Conservation (phyloP, 306 rosid genomes). For the Trifolium fragiferum region DNA sequence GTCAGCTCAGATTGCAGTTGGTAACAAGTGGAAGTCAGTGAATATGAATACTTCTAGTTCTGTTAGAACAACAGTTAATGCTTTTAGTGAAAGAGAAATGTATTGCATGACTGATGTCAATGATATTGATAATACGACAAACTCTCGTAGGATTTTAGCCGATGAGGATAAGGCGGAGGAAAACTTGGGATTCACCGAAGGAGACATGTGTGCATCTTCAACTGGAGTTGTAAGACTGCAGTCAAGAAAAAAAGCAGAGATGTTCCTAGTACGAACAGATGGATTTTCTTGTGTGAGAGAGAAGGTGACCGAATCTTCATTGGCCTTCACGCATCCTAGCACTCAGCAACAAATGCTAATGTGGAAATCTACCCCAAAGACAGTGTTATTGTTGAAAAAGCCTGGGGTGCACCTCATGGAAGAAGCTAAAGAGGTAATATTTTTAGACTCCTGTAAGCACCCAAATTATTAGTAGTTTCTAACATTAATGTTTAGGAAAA, state of each 20-base stretch:
- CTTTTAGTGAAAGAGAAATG: conserved; percentile 52
- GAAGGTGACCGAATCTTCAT: conserved; percentile 90
- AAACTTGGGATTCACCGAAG: conserved; percentile 61
- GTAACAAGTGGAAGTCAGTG: conserved; percentile 49
- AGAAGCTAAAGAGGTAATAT: conserved; percentile 93
- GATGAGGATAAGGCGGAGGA: conserved; percentile 52
- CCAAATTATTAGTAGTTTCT: conserved; percentile 21
- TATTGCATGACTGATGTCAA: conserved; percentile 37
- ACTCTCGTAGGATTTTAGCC: conserved; percentile 46
- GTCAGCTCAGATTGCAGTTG: conserved; percentile 45
- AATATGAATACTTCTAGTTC: conserved; percentile 51
- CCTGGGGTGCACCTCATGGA: conserved; percentile 89
- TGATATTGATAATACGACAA: conserved; percentile 44
- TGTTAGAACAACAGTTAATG: conserved; percentile 49
- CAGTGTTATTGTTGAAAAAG: conserved; percentile 90
- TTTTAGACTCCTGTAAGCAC: conserved; percentile 20
- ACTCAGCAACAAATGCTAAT: conserved; percentile 99
- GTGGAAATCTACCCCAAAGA: conserved; percentile 97
- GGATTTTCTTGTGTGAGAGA: conserved; percentile 94
- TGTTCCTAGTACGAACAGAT: conserved; percentile 95
- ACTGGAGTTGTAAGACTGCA: conserved; percentile 98
- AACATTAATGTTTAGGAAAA: conserved; percentile 14
- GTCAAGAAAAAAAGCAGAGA: conserved; percentile 97
- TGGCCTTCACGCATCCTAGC: conserved; percentile 98
- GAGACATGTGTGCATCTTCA: conserved; percentile 93